Base-by-base conservation (phyloP, 768 basidiomycete genomes). In the Naganishia vishniacii region DNA sequence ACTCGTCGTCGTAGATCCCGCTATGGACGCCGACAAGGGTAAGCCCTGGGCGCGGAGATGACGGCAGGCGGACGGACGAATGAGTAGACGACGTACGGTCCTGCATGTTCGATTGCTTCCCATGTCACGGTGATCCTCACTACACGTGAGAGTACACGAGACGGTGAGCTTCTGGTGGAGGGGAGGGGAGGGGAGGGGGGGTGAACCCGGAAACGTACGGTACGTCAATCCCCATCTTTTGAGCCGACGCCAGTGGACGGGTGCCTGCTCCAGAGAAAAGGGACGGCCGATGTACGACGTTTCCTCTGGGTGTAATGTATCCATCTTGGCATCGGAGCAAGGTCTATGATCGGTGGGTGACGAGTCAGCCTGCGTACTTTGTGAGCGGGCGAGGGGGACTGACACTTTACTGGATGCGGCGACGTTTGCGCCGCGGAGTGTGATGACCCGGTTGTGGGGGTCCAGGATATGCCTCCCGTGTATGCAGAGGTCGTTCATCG, bases 31-130 rank as follows among this genome's bases (percentile, higher is more conserved):
- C n/a, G n/a, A n/a, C n/a, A n/a, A 26, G 23, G 34, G 37, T 63
- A 29, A 6, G 6, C 18, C 11, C 5, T 26, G 9, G n/a, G 6
- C 12, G 49, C 20, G 8, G 8, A 49, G 34, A 53, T 32, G 23
- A 15, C 20, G 23, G 5, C 23, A 9, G 28, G 32, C 8, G 23
- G 3, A 3, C 9, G 3, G 31, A 6, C 16, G n/a, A n/a, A 40
- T 40, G 16, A 40, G 37, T 8, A n/a, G 13, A 8, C 40, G 8
- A 85, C 90, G 68, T 78, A 93, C 92, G 85, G 88, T 69, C 91
- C 94, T 65, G 83, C 84, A 73, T 98, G 95, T 73, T 97, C 94
- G 16, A 98, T 82, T 0, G 94, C 91, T 75, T 99, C 94, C 94
- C 94, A 99, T 0, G 94, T 93, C 4, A 98, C 84, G 28, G 93